Conservation (phyloP, 129 eudicot species). For the Kitagawia praeruptora region DNA sequence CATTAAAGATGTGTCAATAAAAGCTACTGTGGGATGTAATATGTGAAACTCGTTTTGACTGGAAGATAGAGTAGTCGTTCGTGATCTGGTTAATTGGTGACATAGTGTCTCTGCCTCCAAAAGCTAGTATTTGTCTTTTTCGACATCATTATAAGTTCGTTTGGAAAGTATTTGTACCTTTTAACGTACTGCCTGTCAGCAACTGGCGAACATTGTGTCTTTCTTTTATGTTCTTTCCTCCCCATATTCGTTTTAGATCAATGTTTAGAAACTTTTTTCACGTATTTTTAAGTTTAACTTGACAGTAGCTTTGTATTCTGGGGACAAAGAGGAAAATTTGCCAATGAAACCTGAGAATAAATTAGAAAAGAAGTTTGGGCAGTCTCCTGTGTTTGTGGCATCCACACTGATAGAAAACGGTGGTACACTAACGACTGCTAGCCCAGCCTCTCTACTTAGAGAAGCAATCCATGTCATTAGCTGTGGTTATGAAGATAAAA, state of each 20-base stretch:
- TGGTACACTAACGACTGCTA: slow-evolving; percentile 24
- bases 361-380: slow-evolving; percentile 59
- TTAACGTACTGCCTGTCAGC: neutral
- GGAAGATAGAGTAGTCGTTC: neutral
- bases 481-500: slow-evolving; percentile 76
- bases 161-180: neutral
- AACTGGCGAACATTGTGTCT: neutral
- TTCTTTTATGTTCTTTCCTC: neutral
- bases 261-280: neutral
- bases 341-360: slow-evolving; percentile 25
- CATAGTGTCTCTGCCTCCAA: too few species aligned
- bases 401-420: slow-evolving; percentile 57
- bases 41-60: neutral
- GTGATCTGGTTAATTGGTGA: too few species aligned
- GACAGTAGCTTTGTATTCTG: slow-evolving; percentile 17
- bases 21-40: too few species aligned
- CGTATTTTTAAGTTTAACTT: neutral
- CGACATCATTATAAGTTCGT: neutral
- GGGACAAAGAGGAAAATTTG: slow-evolving; percentile 7
- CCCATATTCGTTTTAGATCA: neutral
- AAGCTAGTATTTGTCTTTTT: too few species aligned
- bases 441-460: slow-evolving; percentile 37
- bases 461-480: slow-evolving; percentile 78
- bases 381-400: slow-evolving; percentile 62
- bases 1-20: neutral